A percentile compares a stretch with the other conserved stretches of the same genome.
phyloP scores from a whole-genome alignment of 345 rosid genomes.

The Rubroshorea leprosula region DNA sequence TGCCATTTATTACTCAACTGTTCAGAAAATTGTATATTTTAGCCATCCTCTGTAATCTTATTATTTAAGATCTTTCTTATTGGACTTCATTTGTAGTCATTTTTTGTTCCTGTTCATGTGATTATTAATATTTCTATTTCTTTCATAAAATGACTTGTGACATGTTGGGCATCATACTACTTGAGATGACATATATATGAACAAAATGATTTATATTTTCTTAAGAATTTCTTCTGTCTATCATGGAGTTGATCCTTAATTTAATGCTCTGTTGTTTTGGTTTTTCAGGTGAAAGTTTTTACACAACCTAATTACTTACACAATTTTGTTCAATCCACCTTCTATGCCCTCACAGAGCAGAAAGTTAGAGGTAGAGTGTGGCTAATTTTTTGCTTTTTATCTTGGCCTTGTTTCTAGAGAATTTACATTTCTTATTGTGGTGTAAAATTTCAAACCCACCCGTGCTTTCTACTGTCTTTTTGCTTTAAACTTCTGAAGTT shows the following conservation, averaged over 20 bases:
- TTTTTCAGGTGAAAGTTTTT: conserved; percentile 84
- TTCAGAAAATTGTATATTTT: not conserved
- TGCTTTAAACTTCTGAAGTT: no score
- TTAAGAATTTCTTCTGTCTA: not conserved
- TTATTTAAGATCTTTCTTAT: not conserved
- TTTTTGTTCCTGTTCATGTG: not conserved
- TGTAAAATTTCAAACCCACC: not conserved
- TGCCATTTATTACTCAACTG: not conserved
- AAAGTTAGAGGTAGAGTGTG: conserved; percentile 66
- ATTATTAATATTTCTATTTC: not conserved
- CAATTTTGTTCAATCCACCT: conserved; percentile 87
- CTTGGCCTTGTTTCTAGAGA: not conserved
- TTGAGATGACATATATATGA: not conserved
- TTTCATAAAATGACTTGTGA: not conserved
- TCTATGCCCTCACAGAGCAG: conserved; percentile 68
- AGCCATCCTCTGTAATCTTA: not conserved
- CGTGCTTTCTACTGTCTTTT: no score
- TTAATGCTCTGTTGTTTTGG: not conserved
- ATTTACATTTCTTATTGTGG: not conserved
- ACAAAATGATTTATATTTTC: no score
- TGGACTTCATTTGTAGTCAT: not conserved
- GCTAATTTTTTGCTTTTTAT: not conserved
- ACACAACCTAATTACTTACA: conserved; percentile 73
- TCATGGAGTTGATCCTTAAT: conserved; percentile 5
- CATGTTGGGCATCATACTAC: not conserved